phyloP scores from a whole-genome alignment of 371 early-diverging fungal genomes.

The Mucor lusitanicus region DNA sequence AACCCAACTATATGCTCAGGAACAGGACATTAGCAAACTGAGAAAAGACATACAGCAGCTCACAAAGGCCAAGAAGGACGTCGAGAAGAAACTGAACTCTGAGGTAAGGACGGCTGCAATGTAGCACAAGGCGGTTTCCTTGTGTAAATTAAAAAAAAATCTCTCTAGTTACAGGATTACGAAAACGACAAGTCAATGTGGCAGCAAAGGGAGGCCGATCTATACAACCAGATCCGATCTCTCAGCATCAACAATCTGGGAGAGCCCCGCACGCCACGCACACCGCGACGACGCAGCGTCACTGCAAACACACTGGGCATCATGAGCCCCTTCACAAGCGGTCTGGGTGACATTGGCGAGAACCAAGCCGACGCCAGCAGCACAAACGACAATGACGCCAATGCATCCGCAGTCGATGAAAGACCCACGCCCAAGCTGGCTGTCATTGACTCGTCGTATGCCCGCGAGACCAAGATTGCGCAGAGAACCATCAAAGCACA shows the following conservation, averaged over 20 bases:
- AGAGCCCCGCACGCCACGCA: constrained; percentile 46
- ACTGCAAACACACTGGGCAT: constrained; percentile 31
- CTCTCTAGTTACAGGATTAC: constrained; percentile 38
- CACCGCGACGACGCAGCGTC: constrained; percentile 45
- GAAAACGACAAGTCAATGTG: constrained; percentile 46
- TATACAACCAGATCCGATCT: constrained; percentile 47
- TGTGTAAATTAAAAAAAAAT: neutral
- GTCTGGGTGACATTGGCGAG: constrained; percentile 34
- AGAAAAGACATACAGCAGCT: constrained; percentile 44
- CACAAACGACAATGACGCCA: neutral
- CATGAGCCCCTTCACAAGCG: constrained; percentile 37
- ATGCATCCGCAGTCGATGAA: neutral
- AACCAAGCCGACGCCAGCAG: constrained; percentile 5
- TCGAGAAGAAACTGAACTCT: constrained; percentile 37
- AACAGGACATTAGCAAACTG: constrained; percentile 37
- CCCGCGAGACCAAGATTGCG: constrained; percentile 53
- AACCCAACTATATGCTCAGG: constrained; percentile 49
- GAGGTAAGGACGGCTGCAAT: constrained; percentile 20
- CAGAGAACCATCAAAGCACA: constrained; percentile 57
- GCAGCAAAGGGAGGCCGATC: constrained; percentile 52
- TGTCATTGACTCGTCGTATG: constrained; percentile 45
- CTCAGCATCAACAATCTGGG: constrained; percentile 26
- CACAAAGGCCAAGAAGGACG: constrained; percentile 41
- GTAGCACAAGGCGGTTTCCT: constrained; percentile 1
- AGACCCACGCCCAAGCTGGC: constrained; percentile 39